phyloP scores from a whole-genome alignment of 768 basidiomycete species.

The Galerina marginata region DNA sequence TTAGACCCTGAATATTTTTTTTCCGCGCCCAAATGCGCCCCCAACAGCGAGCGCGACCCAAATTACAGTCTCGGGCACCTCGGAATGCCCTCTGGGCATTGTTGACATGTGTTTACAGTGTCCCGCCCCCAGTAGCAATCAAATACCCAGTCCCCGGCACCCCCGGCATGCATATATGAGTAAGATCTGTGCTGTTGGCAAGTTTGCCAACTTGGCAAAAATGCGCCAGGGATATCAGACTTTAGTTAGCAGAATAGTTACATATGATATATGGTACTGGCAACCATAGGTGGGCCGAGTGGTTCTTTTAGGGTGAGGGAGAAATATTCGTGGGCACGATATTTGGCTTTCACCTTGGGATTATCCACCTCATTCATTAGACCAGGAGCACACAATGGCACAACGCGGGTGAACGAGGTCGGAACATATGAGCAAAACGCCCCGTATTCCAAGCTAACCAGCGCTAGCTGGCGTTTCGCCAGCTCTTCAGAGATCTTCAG shows the following conservation, averaged over 20 bases:
- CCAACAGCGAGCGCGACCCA: not conserved
- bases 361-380: not conserved
- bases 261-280: no score
- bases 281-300: not conserved
- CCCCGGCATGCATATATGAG: no score
- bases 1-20: not conserved
- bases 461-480: not conserved
- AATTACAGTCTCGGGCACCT: no score
- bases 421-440: constrained; percentile 5
- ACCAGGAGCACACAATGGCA: not conserved
- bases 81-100: no score
- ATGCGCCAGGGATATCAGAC: no score
- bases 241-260: no score
- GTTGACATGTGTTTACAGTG: no score
- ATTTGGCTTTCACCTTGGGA: not conserved
- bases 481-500: not conserved
- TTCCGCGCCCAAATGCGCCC: not conserved
- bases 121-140: no score
- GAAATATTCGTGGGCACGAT: not conserved
- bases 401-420: not conserved
- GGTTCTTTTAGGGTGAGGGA: constrained; percentile 4
- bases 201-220: no score
- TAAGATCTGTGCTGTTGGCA: no score
- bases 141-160: no score
- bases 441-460: constrained; percentile 4